These are phyloP conservation scores for Suhomyces faveliae DNA, from an alignment of 805 yeast genomes.

Conservation along the genomic window DNA sequence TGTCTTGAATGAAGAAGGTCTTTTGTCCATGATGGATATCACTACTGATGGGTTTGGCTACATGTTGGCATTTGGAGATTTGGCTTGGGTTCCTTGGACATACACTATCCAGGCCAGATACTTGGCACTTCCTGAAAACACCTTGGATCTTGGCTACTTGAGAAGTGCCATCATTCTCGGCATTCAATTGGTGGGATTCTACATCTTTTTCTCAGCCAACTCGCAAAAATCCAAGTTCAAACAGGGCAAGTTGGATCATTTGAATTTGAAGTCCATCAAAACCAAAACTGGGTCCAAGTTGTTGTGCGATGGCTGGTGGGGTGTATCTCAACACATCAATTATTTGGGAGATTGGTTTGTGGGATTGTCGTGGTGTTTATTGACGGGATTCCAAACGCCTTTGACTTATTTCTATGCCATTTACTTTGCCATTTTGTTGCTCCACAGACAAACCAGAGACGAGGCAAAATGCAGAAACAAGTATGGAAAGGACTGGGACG, in stretches of 20 bases:
- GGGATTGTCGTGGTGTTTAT: conserved; percentile 88
- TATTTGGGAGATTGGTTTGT: conserved; percentile 95
- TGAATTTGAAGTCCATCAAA: conserved; percentile 57
- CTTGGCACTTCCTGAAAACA: conserved; percentile 55
- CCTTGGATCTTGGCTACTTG: conserved; percentile 50
- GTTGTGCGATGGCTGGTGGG: conserved; percentile 96
- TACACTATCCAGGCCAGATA: conserved; percentile 86
- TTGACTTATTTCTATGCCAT: conserved; percentile 84
- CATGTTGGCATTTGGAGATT: conserved; percentile 93
- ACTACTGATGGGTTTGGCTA: conserved; percentile 97
- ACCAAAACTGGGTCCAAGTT: conserved; percentile 78
- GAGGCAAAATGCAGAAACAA: conserved; percentile 86
- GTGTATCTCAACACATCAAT: conserved; percentile 84
- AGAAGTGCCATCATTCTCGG: conserved; percentile 40
- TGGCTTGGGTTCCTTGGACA: conserved; percentile 89
- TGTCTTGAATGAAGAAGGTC: conserved; percentile 86
- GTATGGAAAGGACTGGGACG: conserved; percentile 84
- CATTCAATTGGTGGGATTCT: conserved; percentile 64
- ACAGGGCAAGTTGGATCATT: conserved; percentile 67
- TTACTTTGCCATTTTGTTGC: conserved; percentile 75
- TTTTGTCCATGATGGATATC: conserved; percentile 90
- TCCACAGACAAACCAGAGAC: conserved; percentile 90
- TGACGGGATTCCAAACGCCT: conserved; percentile 79
- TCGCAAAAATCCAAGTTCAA: conserved; percentile 82
- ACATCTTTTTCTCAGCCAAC: conserved; percentile 81